Percentiles rank a stretch among this genome's conserved stretches.
These are phyloP conservation scores for Colletotrichum sidae DNA, from an alignment of 2,329 filamentous ascomycete genomes.

Conservation along the genomic window DNA sequence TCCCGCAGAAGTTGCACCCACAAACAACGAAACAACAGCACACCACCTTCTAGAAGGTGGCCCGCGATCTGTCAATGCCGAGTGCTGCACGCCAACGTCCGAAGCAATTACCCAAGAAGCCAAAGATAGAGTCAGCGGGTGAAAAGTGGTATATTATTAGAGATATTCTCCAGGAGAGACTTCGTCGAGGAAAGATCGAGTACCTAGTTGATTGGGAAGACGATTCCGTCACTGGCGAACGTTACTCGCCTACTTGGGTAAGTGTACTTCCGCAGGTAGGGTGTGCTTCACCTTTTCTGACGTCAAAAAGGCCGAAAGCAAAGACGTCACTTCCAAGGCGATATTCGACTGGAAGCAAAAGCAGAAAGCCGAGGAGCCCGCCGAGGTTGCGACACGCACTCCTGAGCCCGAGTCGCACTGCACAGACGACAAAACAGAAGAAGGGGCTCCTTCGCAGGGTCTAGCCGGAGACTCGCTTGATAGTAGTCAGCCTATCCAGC, in stretches of 20 bases:
- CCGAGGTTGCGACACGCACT: too few species aligned
- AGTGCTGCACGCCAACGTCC: constrained; percentile 23
- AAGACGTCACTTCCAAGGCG: constrained; percentile 47
- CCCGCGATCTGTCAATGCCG: constrained; percentile 34
- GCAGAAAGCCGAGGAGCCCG: not conserved
- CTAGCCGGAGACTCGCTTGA: constrained; percentile 5
- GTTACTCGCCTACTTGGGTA: constrained; percentile 50
- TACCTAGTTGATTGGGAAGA: constrained; percentile 55
- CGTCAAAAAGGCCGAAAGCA: constrained; percentile 20
- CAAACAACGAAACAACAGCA: constrained; percentile 7
- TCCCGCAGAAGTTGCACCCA: too few species aligned
- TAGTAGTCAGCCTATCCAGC: constrained; percentile 32
- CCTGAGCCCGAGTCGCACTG: not conserved
- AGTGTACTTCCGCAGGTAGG: constrained; percentile 32
- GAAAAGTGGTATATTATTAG: constrained; percentile 49
- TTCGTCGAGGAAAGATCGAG: constrained; percentile 41
- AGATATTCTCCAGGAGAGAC: constrained; percentile 50
- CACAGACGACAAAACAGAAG: not conserved
- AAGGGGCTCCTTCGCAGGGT: not conserved
- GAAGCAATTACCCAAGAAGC: constrained; percentile 27
- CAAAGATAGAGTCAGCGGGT: constrained; percentile 10
- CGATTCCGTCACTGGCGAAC: constrained; percentile 46
- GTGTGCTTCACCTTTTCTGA: constrained; percentile 13
- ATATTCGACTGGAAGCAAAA: constrained; percentile 48
- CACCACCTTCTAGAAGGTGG: constrained; percentile 35